Evolutionary conservation across 129 eudicot genomes (phyloP).

Genomic region (Artemisia tridentata): DNA sequence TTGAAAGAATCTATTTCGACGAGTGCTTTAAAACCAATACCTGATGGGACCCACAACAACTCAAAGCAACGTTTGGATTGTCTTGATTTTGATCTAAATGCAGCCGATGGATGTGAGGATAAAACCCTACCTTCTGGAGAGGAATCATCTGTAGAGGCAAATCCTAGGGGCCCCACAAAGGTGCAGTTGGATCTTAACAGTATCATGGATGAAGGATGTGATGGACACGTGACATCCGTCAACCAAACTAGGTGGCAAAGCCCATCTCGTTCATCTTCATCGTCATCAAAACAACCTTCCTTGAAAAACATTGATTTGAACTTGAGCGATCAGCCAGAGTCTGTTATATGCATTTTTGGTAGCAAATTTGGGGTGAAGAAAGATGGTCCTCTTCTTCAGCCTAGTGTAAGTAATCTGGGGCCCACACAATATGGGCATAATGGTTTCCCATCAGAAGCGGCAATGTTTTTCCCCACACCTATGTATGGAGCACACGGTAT

Average conservation of each 20-base stretch:
- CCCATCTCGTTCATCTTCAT: constrained; percentile 56
- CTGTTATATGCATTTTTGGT: constrained; percentile 68
- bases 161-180: constrained; percentile 45
- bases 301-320: constrained; percentile 59
- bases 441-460: constrained; percentile 32
- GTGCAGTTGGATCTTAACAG: constrained; percentile 65
- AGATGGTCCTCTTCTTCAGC: constrained; percentile 30
- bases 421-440: constrained; percentile 26
- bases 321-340: constrained; percentile 52
- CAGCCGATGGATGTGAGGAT: constrained; percentile 46
- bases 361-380: constrained; percentile 48
- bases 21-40: constrained; percentile 63
- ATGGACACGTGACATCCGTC: constrained; percentile 32
- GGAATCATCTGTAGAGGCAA: constrained; percentile 41
- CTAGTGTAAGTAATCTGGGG: constrained; percentile 39
- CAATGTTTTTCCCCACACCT: constrained; percentile 6
- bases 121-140: constrained; percentile 48
- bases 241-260: constrained; percentile 39
- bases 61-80: constrained; percentile 33
- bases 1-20: constrained; percentile 78
- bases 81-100: constrained; percentile 71
- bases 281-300: constrained; percentile 56
- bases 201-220: constrained; percentile 46
- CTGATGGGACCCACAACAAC: constrained; percentile 40
- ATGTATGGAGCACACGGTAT: constrained; percentile 5